Percentiles rank a stretch among this genome's conserved stretches.
phyloP scores from a whole-genome alignment of 2,329 filamentous ascomycete species.

The Furcasterigmium furcatum region DNA sequence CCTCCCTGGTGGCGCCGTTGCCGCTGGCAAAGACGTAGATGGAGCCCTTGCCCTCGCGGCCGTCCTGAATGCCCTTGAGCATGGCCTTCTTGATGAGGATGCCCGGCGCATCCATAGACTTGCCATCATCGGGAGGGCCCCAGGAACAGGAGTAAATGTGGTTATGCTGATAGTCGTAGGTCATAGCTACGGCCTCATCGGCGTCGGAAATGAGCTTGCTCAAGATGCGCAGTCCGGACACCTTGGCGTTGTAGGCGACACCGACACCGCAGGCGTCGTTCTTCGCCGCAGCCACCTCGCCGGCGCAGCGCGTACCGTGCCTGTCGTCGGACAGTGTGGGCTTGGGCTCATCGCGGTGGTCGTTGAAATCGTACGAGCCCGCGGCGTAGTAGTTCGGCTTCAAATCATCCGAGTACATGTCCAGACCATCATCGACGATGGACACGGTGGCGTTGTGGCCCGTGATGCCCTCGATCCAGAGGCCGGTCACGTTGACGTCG shows the following conservation, averaged over 20 bases:
- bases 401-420: slow-evolving; percentile 92
- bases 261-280: slow-evolving; percentile 96
- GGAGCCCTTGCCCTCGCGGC: slow-evolving; percentile 77
- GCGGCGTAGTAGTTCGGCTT: slow-evolving; percentile 90
- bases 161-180: slow-evolving; percentile 87
- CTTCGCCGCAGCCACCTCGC: slow-evolving; percentile 86
- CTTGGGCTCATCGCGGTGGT: slow-evolving; percentile 72
- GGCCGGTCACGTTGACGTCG: slow-evolving; percentile 92
- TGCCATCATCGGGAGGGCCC: slow-evolving; percentile 92
- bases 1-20: slow-evolving; percentile 81
- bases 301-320: slow-evolving; percentile 92
- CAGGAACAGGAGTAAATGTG: slow-evolving; percentile 99
- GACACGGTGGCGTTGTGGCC: slow-evolving; percentile 86
- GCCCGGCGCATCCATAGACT: slow-evolving; percentile 90
- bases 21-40: slow-evolving; percentile 97
- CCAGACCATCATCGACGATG: slow-evolving; percentile 92
- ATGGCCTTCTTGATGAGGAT: slow-evolving; percentile 87
- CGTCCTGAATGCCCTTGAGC: slow-evolving; percentile 87
- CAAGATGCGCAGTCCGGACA: slow-evolving; percentile 89
- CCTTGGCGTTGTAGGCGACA: slow-evolving; percentile 86
- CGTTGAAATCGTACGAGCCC: slow-evolving; percentile 96
- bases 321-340: slow-evolving; percentile 81
- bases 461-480: slow-evolving; percentile 89
- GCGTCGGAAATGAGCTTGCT: slow-evolving; percentile 87
- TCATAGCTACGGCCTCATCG: slow-evolving; percentile 89